Evolutionary conservation across 2,329 filamentous ascomycete species (phyloP).

Genomic region (Neobulgaria alba): DNA sequence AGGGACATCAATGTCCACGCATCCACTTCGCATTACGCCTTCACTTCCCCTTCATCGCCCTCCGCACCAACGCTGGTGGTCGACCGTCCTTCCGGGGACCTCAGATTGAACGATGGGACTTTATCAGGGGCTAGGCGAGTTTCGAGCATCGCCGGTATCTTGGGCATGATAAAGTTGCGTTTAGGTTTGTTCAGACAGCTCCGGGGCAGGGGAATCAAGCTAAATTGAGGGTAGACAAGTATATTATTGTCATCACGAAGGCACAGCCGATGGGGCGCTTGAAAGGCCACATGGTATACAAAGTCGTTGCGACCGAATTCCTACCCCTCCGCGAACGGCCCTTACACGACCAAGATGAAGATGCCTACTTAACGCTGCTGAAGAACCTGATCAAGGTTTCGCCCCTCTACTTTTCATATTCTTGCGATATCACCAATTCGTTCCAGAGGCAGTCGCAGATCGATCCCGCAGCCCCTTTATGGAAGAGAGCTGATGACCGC

Average conservation of each 20-base stretch:
- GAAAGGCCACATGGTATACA: slow-evolving; percentile 95
- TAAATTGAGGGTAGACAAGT: slow-evolving; percentile 58
- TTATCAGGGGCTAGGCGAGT: slow-evolving; percentile 72
- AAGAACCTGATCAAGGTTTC: slow-evolving; percentile 73
- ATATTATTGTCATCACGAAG: slow-evolving; percentile 94
- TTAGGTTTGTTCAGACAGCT: slow-evolving; percentile 53
- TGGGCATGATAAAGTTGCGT: slow-evolving; percentile 88
- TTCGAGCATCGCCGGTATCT: slow-evolving; percentile 87
- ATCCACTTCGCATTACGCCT: slow-evolving; percentile 86
- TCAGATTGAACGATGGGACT: slow-evolving; percentile 74
- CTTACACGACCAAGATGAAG: slow-evolving; percentile 88
- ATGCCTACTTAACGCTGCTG: slow-evolving; percentile 76
- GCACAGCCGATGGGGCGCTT: slow-evolving; percentile 82
- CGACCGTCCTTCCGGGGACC: slow-evolving; percentile 84
- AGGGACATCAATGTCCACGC: slow-evolving; percentile 96
- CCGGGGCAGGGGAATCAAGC: not conserved
- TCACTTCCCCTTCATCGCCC: slow-evolving; percentile 89
- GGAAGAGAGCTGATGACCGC: slow-evolving; percentile 88
- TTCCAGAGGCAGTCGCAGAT: slow-evolving; percentile 87
- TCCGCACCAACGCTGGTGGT: slow-evolving; percentile 80
- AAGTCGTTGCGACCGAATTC: slow-evolving; percentile 82
- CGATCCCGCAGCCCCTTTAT: slow-evolving; percentile 65
- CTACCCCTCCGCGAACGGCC: slow-evolving; percentile 87
- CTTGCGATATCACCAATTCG: slow-evolving; percentile 89
- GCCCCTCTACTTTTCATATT: slow-evolving; percentile 98